A percentile compares a stretch with the other conserved stretches of the same genome.
Conservation (phyloP, 2,329 filamentous ascomycete genomes). For the Aspergillus quadrilineatus region DNA sequence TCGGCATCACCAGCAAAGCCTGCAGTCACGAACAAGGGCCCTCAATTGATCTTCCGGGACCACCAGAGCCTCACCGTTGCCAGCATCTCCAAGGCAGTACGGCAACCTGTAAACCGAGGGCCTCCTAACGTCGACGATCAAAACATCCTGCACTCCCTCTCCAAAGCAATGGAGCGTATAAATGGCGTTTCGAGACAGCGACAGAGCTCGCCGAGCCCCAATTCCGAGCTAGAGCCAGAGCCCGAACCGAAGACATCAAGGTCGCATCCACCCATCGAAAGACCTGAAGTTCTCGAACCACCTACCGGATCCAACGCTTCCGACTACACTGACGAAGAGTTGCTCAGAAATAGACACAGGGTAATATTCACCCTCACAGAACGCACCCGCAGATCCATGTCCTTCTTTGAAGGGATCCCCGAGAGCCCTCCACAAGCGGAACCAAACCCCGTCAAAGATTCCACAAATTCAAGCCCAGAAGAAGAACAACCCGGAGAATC, state of each 20-base stretch:
- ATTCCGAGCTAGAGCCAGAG: conserved; percentile 6
- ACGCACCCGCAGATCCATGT: conserved; percentile 81
- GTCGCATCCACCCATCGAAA: conserved; percentile 7
- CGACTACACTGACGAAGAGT: conserved; percentile 9
- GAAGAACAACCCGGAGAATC: conserved; percentile 5
- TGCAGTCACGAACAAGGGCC: conserved; percentile 11
- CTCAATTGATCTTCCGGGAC: conserved; percentile 34
- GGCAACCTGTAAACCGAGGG: conserved; percentile 26
- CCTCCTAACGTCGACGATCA: conserved; percentile 30
- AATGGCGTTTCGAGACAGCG: conserved; percentile 22
- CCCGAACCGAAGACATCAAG: conserved; percentile 1
- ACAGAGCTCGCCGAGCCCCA: background rate
- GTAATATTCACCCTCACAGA: conserved; percentile 60
- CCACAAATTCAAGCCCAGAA: background rate
- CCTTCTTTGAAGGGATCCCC: conserved; percentile 41
- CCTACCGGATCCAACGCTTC: conserved; percentile 8
- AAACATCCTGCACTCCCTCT: conserved; percentile 34
- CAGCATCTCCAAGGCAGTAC: conserved; percentile 37
- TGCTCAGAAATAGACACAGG: background rate
- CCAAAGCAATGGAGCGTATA: conserved; percentile 32
- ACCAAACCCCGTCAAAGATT: background rate
- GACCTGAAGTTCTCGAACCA: background rate
- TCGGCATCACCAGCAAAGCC: conserved; percentile 1
- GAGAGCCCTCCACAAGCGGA: background rate
- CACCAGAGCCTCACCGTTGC: conserved; percentile 41